phyloP scores from a whole-genome alignment of 2,329 filamentous ascomycete species.

The Stachybotrys echinatus region DNA sequence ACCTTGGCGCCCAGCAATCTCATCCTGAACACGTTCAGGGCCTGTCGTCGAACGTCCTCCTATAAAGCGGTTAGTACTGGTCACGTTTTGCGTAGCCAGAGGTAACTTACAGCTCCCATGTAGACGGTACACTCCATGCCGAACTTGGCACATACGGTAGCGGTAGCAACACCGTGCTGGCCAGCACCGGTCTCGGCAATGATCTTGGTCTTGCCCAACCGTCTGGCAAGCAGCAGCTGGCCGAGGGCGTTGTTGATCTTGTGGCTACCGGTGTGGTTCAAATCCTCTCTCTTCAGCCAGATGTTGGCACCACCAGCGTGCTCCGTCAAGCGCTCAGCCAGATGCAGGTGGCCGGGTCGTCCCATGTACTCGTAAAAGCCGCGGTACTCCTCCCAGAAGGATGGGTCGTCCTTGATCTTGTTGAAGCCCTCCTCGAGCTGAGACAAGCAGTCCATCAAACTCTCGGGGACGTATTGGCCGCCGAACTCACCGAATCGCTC shows the following conservation, averaged over 20 bases:
- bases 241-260: conserved; percentile 99
- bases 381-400: conserved; percentile 95
- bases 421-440: conserved; percentile 91
- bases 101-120: conserved; percentile 70
- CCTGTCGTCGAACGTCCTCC: conserved; percentile 93
- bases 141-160: conserved; percentile 96
- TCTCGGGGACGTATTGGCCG: conserved; percentile 95
- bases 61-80: conserved; percentile 18
- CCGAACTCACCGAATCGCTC: conserved; percentile 93
- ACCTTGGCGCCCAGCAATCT: conserved; percentile 91
- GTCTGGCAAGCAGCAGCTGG: conserved; percentile 79
- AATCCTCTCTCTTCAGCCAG: conserved; percentile 95
- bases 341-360: conserved; percentile 83
- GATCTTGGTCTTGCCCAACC: conserved; percentile 91
- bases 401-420: conserved; percentile 75
- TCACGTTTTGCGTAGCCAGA: background rate
- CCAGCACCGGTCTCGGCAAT: conserved; percentile 97
- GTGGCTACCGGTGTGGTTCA: conserved; percentile 97
- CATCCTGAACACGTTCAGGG: conserved; percentile 97
- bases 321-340: conserved; percentile 83
- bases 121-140: conserved; percentile 97
- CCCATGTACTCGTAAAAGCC: conserved; percentile 98
- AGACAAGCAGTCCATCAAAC: conserved; percentile 91
- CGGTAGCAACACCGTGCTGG: conserved; percentile 95
- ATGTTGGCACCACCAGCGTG: conserved; percentile 90